Evolutionary conservation across 192 early-diverging fungal species (phyloP).

Genomic region (Umbelopsis sp.): DNA sequence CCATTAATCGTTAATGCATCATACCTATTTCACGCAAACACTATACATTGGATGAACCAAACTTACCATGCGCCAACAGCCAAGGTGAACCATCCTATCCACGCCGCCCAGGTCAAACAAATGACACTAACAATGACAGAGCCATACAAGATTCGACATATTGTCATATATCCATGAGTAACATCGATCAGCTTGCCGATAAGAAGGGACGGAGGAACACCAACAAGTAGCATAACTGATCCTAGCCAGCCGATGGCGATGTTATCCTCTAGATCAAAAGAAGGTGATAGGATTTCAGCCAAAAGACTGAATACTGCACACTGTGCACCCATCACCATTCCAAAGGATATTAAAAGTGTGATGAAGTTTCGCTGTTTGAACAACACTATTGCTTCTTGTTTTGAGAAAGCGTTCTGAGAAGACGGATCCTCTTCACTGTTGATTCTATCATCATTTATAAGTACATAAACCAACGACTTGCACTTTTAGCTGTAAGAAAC

Average conservation of each 20-base stretch:
- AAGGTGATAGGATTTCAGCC: slow-evolving; percentile 40
- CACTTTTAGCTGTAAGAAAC: too few relatives aligned
- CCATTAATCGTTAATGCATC: background rate
- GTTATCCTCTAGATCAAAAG: slow-evolving; percentile 30
- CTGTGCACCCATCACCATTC: slow-evolving; percentile 40
- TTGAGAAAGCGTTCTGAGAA: background rate
- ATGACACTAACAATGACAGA: slow-evolving; percentile 24
- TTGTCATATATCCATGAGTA: slow-evolving; percentile 25
- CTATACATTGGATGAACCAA: background rate
- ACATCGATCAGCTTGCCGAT: slow-evolving; percentile 38
- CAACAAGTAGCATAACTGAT: slow-evolving; percentile 32
- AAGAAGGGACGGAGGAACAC: slow-evolving; percentile 35
- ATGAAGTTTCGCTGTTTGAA: slow-evolving; percentile 35
- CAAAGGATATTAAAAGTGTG: slow-evolving; percentile 34
- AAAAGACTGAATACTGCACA: slow-evolving; percentile 43
- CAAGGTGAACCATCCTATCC: slow-evolving; percentile 7
- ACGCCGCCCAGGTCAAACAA: slow-evolving; percentile 21
- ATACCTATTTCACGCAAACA: background rate
- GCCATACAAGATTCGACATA: slow-evolving; percentile 30
- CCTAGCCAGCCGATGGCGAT: slow-evolving; percentile 37
- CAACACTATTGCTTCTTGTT: background rate
- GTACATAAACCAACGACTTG: background rate
- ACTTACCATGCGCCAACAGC: slow-evolving; percentile 39
- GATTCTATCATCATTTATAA: background rate
- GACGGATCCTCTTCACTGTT: background rate